Conservation (phyloP, 257 asterid genomes). For the Mitragyna speciosa region DNA sequence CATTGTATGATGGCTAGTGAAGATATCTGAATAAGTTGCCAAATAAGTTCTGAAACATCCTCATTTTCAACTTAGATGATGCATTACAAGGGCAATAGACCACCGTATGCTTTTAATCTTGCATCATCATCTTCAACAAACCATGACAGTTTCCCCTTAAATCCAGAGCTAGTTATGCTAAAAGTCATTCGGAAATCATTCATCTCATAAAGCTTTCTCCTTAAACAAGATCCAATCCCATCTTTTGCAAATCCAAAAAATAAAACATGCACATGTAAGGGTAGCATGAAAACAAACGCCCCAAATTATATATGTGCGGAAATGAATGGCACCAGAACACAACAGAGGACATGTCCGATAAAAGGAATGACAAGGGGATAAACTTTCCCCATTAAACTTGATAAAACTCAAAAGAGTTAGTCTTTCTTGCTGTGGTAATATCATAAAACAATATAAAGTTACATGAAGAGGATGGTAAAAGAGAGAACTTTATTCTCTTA, state of each 20-base stretch:
- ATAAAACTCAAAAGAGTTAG: constrained; percentile 40
- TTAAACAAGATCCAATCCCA: background rate
- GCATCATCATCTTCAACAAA: constrained; percentile 6
- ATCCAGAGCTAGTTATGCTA: background rate
- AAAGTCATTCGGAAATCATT: background rate
- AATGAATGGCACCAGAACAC: constrained; percentile 8
- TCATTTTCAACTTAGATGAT: background rate
- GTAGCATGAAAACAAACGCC: too few species aligned
- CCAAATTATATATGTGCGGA: too few species aligned
- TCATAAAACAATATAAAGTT: constrained; percentile 33
- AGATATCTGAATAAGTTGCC: constrained; percentile 13
- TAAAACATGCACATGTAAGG: too few species aligned
- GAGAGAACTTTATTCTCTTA: constrained; percentile 72
- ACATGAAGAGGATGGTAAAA: constrained; percentile 58
- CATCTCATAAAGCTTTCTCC: background rate
- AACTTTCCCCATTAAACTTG: constrained; percentile 23
- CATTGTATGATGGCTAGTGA: background rate
- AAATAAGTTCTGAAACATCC: background rate
- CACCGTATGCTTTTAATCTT: background rate
- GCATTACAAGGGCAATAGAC: background rate
- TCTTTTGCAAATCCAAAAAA: background rate
- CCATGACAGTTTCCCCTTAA: background rate
- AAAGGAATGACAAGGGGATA: constrained; percentile 22
- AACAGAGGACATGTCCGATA: constrained; percentile 19
- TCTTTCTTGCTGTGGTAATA: constrained; percentile 36